A percentile compares a stretch with the other conserved stretches of the same genome.
Conservation (phyloP, 306 rosid species). For the Trifolium subterraneum region DNA sequence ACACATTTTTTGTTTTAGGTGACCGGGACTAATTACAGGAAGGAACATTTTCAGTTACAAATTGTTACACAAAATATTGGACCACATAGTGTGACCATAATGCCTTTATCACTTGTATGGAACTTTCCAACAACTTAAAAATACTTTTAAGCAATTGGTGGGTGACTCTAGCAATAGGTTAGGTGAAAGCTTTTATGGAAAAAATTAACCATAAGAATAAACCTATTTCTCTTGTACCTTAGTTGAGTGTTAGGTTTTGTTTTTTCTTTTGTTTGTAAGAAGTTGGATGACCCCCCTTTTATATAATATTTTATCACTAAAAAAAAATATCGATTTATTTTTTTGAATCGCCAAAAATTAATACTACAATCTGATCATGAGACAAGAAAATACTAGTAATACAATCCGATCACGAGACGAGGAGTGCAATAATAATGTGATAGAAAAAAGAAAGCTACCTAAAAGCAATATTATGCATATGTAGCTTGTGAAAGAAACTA, state of each 20-base stretch:
- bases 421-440: background rate
- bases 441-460: slow-evolving; percentile 31
- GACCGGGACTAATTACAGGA: slow-evolving; percentile 43
- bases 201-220: slow-evolving; percentile 45
- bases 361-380: too few relatives aligned
- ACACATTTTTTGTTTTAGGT: slow-evolving; percentile 29
- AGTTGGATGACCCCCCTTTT: too few relatives aligned
- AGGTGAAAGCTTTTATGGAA: slow-evolving; percentile 62
- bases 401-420: too few relatives aligned
- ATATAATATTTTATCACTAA: too few relatives aligned
- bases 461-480: slow-evolving; percentile 30
- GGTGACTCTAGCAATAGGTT: slow-evolving; percentile 46
- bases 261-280: too few relatives aligned
- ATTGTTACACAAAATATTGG: slow-evolving; percentile 51
- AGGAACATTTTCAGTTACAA: slow-evolving; percentile 47
- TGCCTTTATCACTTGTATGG: slow-evolving; percentile 49
- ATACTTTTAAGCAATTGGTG: slow-evolving; percentile 52
- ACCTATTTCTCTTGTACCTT: too few relatives aligned
- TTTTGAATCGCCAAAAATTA: too few relatives aligned
- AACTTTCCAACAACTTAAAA: slow-evolving; percentile 51
- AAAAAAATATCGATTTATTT: too few relatives aligned
- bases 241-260: too few relatives aligned
- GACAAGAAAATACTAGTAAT: too few relatives aligned
- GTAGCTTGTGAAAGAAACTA: slow-evolving; percentile 42
- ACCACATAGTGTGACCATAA: slow-evolving; percentile 59